Evolutionary conservation across 2,329 filamentous ascomycete species (phyloP).

Genomic region (Ambrosiella cleistominuta): DNA sequence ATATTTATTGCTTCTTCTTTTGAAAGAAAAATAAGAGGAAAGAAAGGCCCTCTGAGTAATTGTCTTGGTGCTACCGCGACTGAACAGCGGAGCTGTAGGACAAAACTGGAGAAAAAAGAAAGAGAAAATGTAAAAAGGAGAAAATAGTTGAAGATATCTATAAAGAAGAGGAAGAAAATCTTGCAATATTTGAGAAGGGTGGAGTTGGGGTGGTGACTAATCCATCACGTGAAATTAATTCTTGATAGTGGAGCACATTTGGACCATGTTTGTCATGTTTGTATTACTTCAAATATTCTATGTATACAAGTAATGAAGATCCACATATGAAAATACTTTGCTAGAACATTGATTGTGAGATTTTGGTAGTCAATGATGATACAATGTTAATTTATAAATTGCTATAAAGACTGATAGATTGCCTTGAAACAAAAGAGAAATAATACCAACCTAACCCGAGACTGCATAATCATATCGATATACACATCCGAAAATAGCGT

Average conservation of each 20-base stretch:
- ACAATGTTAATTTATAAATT: too few relatives aligned
- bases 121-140: constrained; percentile 2
- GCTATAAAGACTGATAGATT: too few relatives aligned
- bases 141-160: neutral
- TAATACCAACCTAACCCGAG: too few relatives aligned
- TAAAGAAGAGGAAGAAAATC: constrained; percentile 7
- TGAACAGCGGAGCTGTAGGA: constrained; percentile 14
- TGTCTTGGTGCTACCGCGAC: constrained; percentile 2
- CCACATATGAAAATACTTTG: too few relatives aligned
- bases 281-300: too few relatives aligned
- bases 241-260: neutral
- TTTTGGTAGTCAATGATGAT: too few relatives aligned
- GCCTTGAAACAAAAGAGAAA: too few relatives aligned
- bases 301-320: too few relatives aligned
- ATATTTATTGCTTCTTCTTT: neutral
- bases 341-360: too few relatives aligned
- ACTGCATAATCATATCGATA: too few relatives aligned
- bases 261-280: too few relatives aligned
- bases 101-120: constrained; percentile 9
- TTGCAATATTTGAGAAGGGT: constrained; percentile 9
- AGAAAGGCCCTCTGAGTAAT: neutral
- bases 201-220: constrained; percentile 3
- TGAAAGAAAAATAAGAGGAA: neutral
- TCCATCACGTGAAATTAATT: neutral
- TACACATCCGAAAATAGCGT: too few relatives aligned